Evolutionary conservation across 192 early-diverging fungal genomes (phyloP), one percentile per base, ranked within the genome.

Genomic region (Paraglomus occultum): DNA sequence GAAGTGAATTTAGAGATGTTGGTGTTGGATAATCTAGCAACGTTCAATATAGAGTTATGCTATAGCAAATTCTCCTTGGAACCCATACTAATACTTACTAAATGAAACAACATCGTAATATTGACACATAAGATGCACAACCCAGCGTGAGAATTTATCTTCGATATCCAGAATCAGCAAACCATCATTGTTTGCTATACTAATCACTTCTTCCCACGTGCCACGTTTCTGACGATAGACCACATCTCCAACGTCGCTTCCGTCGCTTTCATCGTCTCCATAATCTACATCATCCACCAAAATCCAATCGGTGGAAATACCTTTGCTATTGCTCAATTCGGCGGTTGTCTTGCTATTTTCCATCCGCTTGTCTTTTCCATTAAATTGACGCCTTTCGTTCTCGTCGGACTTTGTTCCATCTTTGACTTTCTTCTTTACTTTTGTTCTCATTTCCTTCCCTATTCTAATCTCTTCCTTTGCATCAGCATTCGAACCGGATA

Each of bases 91-190:
- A 15, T 50, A 77, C 84, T 81, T 76, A 82, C 84, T 83, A 51
- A 85, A 78, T 0, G 84, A 83, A 18, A 72, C 60, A 5, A 83
- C 67, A 7, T 71, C 70, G 48, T 83, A 81, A 64, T 82, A 83
- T 8, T 73, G 46, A 55, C 74, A 77, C 55, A 85, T 77, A 8
- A 76, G 67, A 71, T 83, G 80, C 17, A 82, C 65, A 11, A 84
- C 76, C 52, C 74, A 84, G 17, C 84, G 74, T 6, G 78, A 68
- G 67, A 86, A 83, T 71, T 76, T 73, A 68, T 84, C 79, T 12
- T 72, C 73, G 60, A 79, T 77, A 14, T 79, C 77, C 79, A 79
- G 76, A 18, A 76, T 75, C 22, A 83, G 63, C 58, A 66, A 81
- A 14, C 77, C 50, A 49, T 71, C 39, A n/a, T 67, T 59, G 47